A percentile compares a stretch with the other conserved stretches of the same genome.
These are phyloP conservation scores for Podaxis sp. DNA, from an alignment of 768 basidiomycete genomes.

Conservation along the genomic window DNA sequence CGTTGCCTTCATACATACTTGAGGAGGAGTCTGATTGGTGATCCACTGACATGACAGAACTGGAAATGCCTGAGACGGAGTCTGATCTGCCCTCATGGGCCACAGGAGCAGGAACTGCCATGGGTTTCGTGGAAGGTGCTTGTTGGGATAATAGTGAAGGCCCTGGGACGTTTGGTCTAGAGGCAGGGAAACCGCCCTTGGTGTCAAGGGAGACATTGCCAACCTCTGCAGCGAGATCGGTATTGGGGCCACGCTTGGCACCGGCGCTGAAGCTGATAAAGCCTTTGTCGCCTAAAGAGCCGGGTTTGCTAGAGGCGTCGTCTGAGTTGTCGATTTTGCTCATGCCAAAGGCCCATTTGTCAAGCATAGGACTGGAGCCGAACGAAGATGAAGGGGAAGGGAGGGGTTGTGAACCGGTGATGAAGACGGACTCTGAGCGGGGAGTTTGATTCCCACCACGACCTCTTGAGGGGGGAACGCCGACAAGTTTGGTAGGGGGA, in stretches of 20 bases:
- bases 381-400: constrained; percentile 80
- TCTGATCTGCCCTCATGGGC: constrained; percentile 11
- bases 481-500: constrained; percentile 69
- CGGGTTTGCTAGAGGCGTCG: constrained; percentile 20
- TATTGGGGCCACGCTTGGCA: constrained; percentile 21
- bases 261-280: neutral
- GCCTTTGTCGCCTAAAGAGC: constrained; percentile 6
- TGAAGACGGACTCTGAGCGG: constrained; percentile 67
- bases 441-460: constrained; percentile 97
- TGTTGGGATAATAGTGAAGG: constrained; percentile 76
- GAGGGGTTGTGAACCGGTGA: constrained; percentile 91
- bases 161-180: constrained; percentile 30
- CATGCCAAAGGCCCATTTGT: constrained; percentile 92
- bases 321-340: constrained; percentile 67
- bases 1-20: constrained; percentile 10
- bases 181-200: constrained; percentile 24
- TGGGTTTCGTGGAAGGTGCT: constrained; percentile 36
- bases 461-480: constrained; percentile 90
- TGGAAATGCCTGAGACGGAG: constrained; percentile 17
- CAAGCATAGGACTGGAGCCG: constrained; percentile 63
- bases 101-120: constrained; percentile 18
- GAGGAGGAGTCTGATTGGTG: constrained; percentile 25
- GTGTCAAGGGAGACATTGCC: constrained; percentile 35
- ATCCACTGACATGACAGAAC: constrained; percentile 31
- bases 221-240: constrained; percentile 33